Conservation (phyloP, 163 green algal species). For the Scenedesmus sp. region DNA sequence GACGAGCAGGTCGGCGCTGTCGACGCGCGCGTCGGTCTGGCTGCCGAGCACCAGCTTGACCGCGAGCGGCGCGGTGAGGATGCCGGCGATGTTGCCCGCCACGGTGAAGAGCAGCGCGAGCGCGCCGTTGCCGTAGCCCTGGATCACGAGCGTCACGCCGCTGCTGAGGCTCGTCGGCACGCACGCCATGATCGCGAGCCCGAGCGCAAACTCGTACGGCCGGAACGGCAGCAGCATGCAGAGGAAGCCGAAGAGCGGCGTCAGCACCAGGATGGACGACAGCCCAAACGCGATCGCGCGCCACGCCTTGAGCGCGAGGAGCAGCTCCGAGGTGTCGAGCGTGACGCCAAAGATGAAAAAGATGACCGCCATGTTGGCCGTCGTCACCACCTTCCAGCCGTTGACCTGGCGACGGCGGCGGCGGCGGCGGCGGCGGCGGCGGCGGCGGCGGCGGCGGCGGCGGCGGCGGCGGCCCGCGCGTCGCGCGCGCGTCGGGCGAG, state of each 20-base stretch:
- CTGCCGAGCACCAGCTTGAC: conserved; percentile 61
- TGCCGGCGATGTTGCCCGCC: conserved; percentile 76
- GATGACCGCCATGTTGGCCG: conserved; percentile 66
- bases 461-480: too few relatives aligned
- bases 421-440: too few relatives aligned
- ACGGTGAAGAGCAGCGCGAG: conserved; percentile 82
- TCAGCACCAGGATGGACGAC: conserved; percentile 67
- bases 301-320: conserved; percentile 54
- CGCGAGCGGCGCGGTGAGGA: conserved; percentile 72
- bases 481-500: too few relatives aligned
- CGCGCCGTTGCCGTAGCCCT: conserved; percentile 75
- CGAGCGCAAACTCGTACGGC: conserved; percentile 71
- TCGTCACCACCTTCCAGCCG: conserved; percentile 65
- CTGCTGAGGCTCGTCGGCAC: conserved; percentile 80
- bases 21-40: conserved; percentile 53
- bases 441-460: too few relatives aligned
- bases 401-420: conserved; percentile 27
- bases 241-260: conserved; percentile 66
- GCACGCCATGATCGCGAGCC: conserved; percentile 83
- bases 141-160: conserved; percentile 71
- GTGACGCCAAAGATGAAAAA: conserved; percentile 78
- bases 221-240: conserved; percentile 67
- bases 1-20: conserved; percentile 68
- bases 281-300: conserved; percentile 59
- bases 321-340: conserved; percentile 67